Evolutionary conservation across 1,284 basidiomycete species (phyloP), one percentile per base, ranked within the genome.

Genomic region (Fomitopsis betulina): DNA sequence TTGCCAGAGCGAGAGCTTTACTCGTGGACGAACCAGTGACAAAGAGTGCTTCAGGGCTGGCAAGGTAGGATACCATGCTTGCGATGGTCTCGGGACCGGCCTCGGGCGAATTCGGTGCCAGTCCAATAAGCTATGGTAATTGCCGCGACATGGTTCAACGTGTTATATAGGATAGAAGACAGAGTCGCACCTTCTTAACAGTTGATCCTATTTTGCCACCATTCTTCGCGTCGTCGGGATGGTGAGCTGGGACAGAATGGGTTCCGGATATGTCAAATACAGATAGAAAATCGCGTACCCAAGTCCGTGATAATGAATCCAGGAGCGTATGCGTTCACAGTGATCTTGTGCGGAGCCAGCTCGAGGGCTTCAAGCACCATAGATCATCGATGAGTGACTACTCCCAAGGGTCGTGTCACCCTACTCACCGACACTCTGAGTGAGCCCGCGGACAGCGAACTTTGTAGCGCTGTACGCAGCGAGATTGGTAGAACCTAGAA

Each of bases 381-480:
- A 30, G 45, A 8, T 21, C 21, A 25, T 27, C 35, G 21, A 45
- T 21, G 17, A 32, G 10, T 35, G 43, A 10, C 7, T 10, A 10
- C 15, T 4, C 12, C 23, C 40, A 50, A 15, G 25, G 6, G 30
- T 2, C 3, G 9, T 8, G n/a, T 23, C 15, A 7, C 39, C 19
- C 43, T 37, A 33, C 63, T 38, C 32, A 65, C 64, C 62, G 17
- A 63, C 62, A n/a, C 62, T 56, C 60, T 71, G 69, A 47, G 69
- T 71, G 25, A 71, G 55, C 3, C 66, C 65, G 52, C 67, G 54
- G 5, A 72, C 68, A n/a, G 69, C 70, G 52, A 70, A 71, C 57
- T 72, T 72, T 13, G 67, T 66, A 19, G 43, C 53, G 57, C 58
- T 55, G 58, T 64, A 67, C 17, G 60, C 59, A 15, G 53, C n/a